Evolutionary conservation across 352 stramenopile species (phyloP), one percentile per base, ranked within the genome.

Genomic region (Phytophthora europaea): DNA sequence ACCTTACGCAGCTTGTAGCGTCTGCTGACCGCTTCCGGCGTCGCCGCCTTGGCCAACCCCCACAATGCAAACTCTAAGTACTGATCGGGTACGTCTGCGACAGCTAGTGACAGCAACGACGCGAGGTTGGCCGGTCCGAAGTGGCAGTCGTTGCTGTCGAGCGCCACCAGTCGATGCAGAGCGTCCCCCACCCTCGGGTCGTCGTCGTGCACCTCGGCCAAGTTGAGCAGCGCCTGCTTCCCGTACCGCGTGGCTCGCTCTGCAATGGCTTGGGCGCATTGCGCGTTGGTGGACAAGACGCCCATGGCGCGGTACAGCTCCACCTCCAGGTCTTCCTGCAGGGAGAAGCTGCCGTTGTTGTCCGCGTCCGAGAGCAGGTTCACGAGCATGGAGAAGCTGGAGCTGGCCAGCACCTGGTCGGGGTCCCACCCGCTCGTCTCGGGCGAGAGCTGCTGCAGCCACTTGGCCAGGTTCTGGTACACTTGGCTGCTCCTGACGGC

Each of bases 31-130:
- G 76, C 66, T 9, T 74, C 65, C 0, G 81, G 71, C 4, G 80
- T 89, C 15, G 80, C 78, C 0, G 81, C 81, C 40, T 88, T 82
- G 38, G 82, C 63, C 36, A 94, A 63, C 2, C 73, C 87, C 87
- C 87, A 94, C n/a, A 90, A 67, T 2, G 85, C 84, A 64, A 94
- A 94, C 73, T 90, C 82, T 4, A 88, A 38, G 52, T 92, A 94
- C 48, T 82, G 70, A 33, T 90, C 79, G 0, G 87, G 87, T 6
- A 92, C 67, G n/a, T 83, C 68, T 0, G 87, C 81, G 8, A 90
- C 81, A 0, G 83, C 87, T 9, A 94, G 70, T 0, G 87, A 81
- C 23, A 94, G 56, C 15, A 94, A 71, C 8, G 87, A 94, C 13
- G 85, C 81, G 10, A 94, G 76, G 61, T 94, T 90, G 1, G 87